Evolutionary conservation across 805 yeast species (phyloP), one percentile per base, ranked within the genome.

Genomic region (Danielia oregonensis): DNA sequence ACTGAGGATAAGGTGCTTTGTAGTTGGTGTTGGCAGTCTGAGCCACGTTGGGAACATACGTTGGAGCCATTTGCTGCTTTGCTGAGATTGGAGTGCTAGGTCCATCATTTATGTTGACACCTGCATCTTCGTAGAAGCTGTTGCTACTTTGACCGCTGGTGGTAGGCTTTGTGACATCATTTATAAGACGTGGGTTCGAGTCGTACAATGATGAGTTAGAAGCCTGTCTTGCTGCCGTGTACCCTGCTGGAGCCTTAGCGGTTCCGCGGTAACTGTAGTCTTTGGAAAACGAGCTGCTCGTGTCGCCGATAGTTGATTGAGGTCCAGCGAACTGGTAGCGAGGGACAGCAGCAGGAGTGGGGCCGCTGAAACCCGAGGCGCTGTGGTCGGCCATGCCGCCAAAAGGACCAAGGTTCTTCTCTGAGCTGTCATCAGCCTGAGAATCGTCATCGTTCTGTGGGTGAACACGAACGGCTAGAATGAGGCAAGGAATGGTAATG

Each of bases 401-500:
- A 15, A 42, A 37, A 13, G 37, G 40, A 17, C 46, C 49, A 29
- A 37, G 42, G 30, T 33, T 32, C 21, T 46, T 52, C 17, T 33
- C 48, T 1, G 40, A 54, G n/a, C 37, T 42, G 2, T 33, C 50
- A 8, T 44, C 49, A 11, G 42, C 47, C 12, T 39, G 42, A 4
- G 45, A 30, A 15, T 49, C 48, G n/a, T 37, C 42, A 4, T 40
- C 42, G 8, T 33, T 29, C 40, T 32, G 44, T 42, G 41, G 45
- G 27, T 15, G 68, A 17, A 75, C 45, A 19, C 48, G 48, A 26
- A 57, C 50, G 4, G 54, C 48, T 12, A 63, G 37, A 32, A 74
- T 65, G 19, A 74, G 60, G 26, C 77, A 54, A 5, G 83, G 74
- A 2, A 80, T 40, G 2, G 78, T 58, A 2, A 78, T 35, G 38